phyloP scores from a whole-genome alignment of 2,329 filamentous ascomycete species.

The Scytalidium lignicola region DNA sequence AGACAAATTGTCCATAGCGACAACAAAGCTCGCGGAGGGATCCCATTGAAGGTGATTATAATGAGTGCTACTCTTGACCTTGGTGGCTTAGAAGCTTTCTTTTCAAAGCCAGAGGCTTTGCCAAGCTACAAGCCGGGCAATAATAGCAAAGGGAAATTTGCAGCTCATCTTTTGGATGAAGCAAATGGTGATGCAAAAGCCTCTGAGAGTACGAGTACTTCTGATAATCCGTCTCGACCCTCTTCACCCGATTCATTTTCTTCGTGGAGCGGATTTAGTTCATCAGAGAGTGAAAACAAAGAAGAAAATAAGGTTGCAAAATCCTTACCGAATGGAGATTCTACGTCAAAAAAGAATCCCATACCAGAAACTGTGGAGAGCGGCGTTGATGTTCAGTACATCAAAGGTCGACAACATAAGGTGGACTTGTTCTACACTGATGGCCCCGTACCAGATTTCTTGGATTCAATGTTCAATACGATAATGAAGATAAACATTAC shows the following conservation, averaged over 20 bases:
- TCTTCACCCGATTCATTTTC: slow-evolving; percentile 14
- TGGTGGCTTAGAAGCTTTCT: slow-evolving; percentile 71
- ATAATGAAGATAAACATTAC: slow-evolving; percentile 84
- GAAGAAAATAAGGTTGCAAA: slow-evolving; percentile 1
- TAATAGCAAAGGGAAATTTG: slow-evolving; percentile 18
- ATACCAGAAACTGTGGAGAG: slow-evolving; percentile 10
- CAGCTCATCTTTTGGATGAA: slow-evolving; percentile 15
- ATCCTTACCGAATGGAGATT: not conserved
- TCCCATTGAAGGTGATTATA: slow-evolving; percentile 80
- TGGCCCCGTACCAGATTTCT: slow-evolving; percentile 71
- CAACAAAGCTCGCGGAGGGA: slow-evolving; percentile 60
- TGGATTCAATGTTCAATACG: slow-evolving; percentile 73
- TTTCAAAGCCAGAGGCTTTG: slow-evolving; percentile 35
- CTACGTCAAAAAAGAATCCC: not conserved
- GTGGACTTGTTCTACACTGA: slow-evolving; percentile 74
- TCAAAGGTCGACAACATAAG: slow-evolving; percentile 82
- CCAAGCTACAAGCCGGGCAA: slow-evolving; percentile 26
- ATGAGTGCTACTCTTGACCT: slow-evolving; percentile 98
- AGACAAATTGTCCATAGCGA: slow-evolving; percentile 66
- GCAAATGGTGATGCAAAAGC: not conserved
- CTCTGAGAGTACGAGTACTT: not conserved
- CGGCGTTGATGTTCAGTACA: slow-evolving; percentile 40
- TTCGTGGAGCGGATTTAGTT: slow-evolving; percentile 19
- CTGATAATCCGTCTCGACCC: slow-evolving; percentile 2
- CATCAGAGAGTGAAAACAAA: slow-evolving; percentile 8